These are phyloP conservation scores for Solanum boliviense DNA, from an alignment of 257 asterid species.

Conservation along the genomic window DNA sequence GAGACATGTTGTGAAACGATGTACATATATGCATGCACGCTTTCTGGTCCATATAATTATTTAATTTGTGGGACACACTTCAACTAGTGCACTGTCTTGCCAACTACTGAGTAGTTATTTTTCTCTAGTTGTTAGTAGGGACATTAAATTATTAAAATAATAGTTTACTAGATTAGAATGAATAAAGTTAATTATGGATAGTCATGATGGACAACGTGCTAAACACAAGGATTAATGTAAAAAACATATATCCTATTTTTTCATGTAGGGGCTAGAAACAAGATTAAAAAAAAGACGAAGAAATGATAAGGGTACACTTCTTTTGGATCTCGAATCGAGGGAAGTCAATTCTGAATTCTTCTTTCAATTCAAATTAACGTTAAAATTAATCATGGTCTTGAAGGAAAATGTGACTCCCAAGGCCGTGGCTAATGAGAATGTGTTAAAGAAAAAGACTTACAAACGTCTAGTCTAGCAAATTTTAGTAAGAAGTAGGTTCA, in stretches of 20 bases:
- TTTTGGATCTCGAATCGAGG: no score
- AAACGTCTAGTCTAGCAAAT: no score
- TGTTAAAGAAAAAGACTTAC: no score
- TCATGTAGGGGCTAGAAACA: not conserved
- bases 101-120: not conserved
- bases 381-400: not conserved
- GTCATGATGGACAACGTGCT: not conserved
- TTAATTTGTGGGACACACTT: not conserved
- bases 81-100: not conserved
- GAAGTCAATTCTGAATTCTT: no score
- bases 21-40: not conserved
- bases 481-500: no score
- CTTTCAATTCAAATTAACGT: no score
- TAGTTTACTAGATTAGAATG: not conserved
- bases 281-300: not conserved
- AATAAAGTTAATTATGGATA: not conserved
- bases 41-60: not conserved
- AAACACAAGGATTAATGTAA: not conserved
- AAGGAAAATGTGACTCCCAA: not conserved
- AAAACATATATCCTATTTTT: not conserved
- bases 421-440: fast-evolving
- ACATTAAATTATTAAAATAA: not conserved
- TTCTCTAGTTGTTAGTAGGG: not conserved
- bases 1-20: not conserved
- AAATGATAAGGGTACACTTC: not conserved